Evolutionary conservation across 129 eudicot species (phyloP).

Genomic region (Flaveria trinervia): DNA sequence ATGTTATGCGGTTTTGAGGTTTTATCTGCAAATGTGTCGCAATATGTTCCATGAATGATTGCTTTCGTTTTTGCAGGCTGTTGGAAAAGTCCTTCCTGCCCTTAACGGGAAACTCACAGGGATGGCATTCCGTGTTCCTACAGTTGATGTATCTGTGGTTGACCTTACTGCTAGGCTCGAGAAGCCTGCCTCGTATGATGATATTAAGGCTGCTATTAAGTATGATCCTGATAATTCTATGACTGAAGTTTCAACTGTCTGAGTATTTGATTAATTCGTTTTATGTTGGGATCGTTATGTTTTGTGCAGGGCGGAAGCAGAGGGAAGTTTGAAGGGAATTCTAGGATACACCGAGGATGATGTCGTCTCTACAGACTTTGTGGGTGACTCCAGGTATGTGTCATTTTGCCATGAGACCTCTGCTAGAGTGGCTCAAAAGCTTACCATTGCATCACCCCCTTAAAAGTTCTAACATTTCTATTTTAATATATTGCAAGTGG

Average conservation of each 20-base stretch:
- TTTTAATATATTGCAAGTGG: too few species aligned
- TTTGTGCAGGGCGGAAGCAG: constrained; percentile 52
- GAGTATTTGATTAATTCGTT: background rate
- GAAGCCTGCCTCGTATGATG: constrained; percentile 75
- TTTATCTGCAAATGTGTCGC: background rate
- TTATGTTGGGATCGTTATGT: background rate
- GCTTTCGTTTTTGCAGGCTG: constrained; percentile 55
- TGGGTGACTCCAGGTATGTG: constrained; percentile 63
- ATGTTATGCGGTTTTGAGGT: background rate
- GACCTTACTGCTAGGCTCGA: constrained; percentile 86
- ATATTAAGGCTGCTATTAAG: constrained; percentile 85
- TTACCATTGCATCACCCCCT: too few species aligned
- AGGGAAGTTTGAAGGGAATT: constrained; percentile 69
- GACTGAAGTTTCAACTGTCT: background rate
- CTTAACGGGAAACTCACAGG: constrained; percentile 88
- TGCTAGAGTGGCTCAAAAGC: too few species aligned
- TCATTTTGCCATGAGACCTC: background rate
- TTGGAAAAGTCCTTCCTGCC: constrained; percentile 82
- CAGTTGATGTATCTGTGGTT: constrained; percentile 83
- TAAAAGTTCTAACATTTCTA: too few species aligned
- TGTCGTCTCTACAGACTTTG: constrained; percentile 74
- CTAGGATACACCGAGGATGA: constrained; percentile 77
- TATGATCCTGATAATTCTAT: constrained; percentile 12
- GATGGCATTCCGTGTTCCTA: constrained; percentile 88
- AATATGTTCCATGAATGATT: constrained; percentile 1